These are phyloP conservation scores for Lasiodiplodia theobromae DNA, from an alignment of 2,329 filamentous ascomycete species.

Conservation along the genomic window DNA sequence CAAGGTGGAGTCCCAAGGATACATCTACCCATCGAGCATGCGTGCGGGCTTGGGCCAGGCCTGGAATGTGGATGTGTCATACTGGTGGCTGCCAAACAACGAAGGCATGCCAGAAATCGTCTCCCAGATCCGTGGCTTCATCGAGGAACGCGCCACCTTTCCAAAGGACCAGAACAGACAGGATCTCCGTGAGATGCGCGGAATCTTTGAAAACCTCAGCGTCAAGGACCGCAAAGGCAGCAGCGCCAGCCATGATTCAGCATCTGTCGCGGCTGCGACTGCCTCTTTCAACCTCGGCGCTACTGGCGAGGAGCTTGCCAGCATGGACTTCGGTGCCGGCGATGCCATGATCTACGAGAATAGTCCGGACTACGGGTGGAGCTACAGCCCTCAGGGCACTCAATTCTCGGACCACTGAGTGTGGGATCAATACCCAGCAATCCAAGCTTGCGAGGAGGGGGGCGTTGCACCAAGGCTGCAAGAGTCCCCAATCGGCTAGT, in stretches of 20 bases:
- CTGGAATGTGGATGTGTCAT: slow-evolving; percentile 74
- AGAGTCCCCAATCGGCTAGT: slow-evolving; percentile 8
- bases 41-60: slow-evolving; percentile 77
- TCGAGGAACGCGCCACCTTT: slow-evolving; percentile 72
- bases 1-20: slow-evolving; percentile 80
- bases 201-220: slow-evolving; percentile 63
- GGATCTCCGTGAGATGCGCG: slow-evolving; percentile 76
- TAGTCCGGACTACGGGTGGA: slow-evolving; percentile 28
- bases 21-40: slow-evolving; percentile 79
- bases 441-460: background rate
- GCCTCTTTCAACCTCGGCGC: slow-evolving; percentile 17
- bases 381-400: slow-evolving; percentile 17
- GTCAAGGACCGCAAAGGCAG: slow-evolving; percentile 11
- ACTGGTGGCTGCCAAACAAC: slow-evolving; percentile 90
- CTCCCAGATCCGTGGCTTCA: slow-evolving; percentile 79
- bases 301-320: slow-evolving; percentile 26
- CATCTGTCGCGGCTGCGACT: slow-evolving; percentile 7
- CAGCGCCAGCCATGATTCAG: slow-evolving; percentile 13
- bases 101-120: slow-evolving; percentile 78
- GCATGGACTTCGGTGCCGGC: slow-evolving; percentile 20
- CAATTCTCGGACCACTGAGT: slow-evolving; percentile 16
- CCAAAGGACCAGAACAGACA: slow-evolving; percentile 62
- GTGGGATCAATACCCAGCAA: background rate
- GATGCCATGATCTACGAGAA: slow-evolving; percentile 31
- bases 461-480: slow-evolving; percentile 20